phyloP scores from a whole-genome alignment of 495 filamentous ascomycete genomes.

The Xylaria sp. region DNA sequence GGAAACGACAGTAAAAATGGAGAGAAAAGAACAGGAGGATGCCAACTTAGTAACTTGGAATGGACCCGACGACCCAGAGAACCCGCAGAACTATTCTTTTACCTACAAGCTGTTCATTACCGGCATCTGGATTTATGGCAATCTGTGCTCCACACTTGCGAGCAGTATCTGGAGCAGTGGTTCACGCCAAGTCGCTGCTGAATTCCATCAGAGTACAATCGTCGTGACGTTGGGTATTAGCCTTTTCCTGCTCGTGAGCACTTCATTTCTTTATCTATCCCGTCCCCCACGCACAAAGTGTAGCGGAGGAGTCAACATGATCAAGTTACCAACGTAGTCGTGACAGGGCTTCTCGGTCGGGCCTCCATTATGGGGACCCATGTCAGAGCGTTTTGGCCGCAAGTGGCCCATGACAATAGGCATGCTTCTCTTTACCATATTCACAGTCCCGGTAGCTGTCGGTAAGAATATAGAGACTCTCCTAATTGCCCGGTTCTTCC shows the following conservation, averaged over 20 bases:
- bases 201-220: constrained; percentile 56
- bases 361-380: constrained; percentile 62
- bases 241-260: constrained; percentile 58
- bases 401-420: constrained; percentile 63
- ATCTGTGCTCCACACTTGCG: constrained; percentile 64
- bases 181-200: constrained; percentile 49
- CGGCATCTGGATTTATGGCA: constrained; percentile 61
- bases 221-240: constrained; percentile 61
- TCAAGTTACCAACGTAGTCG: constrained; percentile 24
- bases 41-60: constrained; percentile 31
- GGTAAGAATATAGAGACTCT: constrained; percentile 67
- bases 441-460: constrained; percentile 67
- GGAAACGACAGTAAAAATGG: not conserved
- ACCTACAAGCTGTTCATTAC: constrained; percentile 65
- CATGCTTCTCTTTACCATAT: constrained; percentile 63
- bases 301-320: not conserved
- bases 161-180: constrained; percentile 65
- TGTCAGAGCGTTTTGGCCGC: constrained; percentile 66
- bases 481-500: constrained; percentile 66
- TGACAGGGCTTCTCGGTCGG: constrained; percentile 43
- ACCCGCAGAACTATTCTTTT: constrained; percentile 61
- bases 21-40: constrained; percentile 19
- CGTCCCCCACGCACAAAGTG: too few relatives aligned
- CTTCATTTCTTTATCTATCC: not conserved
- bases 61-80: constrained; percentile 58